Evolutionary conservation across 1,139 yeast genomes (phyloP).

Genomic region (Pichia sp.): DNA sequence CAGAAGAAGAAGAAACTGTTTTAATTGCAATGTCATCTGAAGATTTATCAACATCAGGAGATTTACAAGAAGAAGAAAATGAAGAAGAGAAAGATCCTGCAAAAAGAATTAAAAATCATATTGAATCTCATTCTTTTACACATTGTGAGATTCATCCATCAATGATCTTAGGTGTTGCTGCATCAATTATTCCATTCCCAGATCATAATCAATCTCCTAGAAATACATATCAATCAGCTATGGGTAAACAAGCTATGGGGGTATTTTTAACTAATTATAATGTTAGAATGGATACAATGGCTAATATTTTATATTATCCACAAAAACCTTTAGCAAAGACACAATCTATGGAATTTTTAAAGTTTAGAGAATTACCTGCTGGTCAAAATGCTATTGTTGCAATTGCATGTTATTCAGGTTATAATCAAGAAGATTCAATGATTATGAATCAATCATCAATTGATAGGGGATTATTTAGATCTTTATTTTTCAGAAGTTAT

Average conservation of each 20-base stretch:
- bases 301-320: conserved; percentile 92
- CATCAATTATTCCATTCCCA: conserved; percentile 98
- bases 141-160: conserved; percentile 99
- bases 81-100: conserved; percentile 62
- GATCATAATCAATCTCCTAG: conserved; percentile 99
- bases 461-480: conserved; percentile 93
- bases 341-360: conserved; percentile 96
- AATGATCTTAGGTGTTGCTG: conserved; percentile 98
- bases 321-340: conserved; percentile 99
- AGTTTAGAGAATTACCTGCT: conserved; percentile 96
- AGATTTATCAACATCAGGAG: conserved; percentile 65
- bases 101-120: conserved; percentile 67
- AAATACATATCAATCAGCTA: conserved; percentile 97
- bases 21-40: conserved; percentile 99
- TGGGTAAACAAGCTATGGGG: conserved; percentile 99
- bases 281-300: conserved; percentile 99
- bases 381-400: conserved; percentile 99
- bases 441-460: conserved; percentile 98
- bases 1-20: conserved; percentile 96
- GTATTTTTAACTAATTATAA: conserved; percentile 94
- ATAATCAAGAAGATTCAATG: conserved; percentile 99
- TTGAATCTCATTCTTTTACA: conserved; percentile 69
- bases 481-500: conserved; percentile 91
- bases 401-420: conserved; percentile 95
- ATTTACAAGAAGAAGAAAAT: conserved; percentile 40